A percentile compares a stretch with the other conserved stretches of the same genome.
phyloP scores from a whole-genome alignment of 768 basidiomycete genomes.

The Trametes coccinea region DNA sequence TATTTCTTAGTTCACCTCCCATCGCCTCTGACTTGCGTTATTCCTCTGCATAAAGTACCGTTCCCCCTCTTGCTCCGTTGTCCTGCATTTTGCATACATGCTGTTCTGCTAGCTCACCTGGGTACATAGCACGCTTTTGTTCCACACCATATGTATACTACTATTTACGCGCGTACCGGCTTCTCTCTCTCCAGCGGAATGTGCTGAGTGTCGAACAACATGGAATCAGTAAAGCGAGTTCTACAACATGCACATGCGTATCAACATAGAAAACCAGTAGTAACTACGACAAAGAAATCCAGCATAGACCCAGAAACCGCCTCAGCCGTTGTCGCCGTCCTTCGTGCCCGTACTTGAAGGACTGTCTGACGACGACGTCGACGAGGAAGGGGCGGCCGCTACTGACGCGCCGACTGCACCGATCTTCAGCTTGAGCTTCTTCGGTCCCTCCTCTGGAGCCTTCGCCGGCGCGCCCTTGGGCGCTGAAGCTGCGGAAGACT shows the following conservation, averaged over 20 bases:
- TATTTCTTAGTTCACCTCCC: constrained; percentile 19
- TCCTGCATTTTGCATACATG: constrained; percentile 37
- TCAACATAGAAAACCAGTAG: constrained; percentile 17
- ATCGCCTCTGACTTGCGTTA: constrained; percentile 20
- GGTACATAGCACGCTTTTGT: constrained; percentile 31
- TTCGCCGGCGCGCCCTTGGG: constrained; percentile 38
- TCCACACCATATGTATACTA: constrained; percentile 31
- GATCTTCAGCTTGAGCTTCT: constrained; percentile 77
- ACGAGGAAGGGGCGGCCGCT: constrained; percentile 26
- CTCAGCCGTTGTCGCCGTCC: constrained; percentile 72
- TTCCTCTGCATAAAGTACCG: constrained; percentile 29
- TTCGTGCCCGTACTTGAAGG: constrained; percentile 68
- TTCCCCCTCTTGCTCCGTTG: constrained; percentile 27
- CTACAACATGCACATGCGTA: constrained; percentile 25
- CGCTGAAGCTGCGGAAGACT: constrained; percentile 9
- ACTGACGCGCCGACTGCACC: constrained; percentile 46
- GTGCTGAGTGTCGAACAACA: constrained; percentile 23
- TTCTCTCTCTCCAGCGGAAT: neutral
- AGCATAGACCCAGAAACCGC: constrained; percentile 4
- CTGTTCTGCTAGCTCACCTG: constrained; percentile 32
- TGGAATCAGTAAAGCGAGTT: constrained; percentile 22
- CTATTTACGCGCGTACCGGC: constrained; percentile 24
- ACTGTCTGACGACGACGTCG: constrained; percentile 40
- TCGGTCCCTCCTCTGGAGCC: constrained; percentile 55
- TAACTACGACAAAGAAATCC: constrained; percentile 19